phyloP scores from a whole-genome alignment of 805 yeast genomes.

The Saccharomycopsis sp. region DNA sequence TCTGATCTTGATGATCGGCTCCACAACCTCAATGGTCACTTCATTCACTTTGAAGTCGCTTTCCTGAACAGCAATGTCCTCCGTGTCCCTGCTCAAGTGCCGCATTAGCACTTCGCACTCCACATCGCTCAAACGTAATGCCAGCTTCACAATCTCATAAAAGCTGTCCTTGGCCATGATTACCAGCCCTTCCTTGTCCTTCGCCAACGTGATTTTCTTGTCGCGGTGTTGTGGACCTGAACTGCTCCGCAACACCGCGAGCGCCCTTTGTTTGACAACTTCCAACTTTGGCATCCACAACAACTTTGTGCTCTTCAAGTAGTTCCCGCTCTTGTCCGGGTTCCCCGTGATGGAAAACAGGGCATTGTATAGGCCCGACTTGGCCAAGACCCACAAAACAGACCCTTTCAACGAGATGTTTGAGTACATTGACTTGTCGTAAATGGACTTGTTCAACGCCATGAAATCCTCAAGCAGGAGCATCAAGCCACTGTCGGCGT shows the following conservation, averaged over 20 bases:
- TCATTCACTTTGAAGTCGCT: too few relatives aligned
- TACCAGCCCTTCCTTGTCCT: too few relatives aligned
- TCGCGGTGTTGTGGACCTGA: too few relatives aligned
- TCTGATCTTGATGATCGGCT: slow-evolving; percentile 14
- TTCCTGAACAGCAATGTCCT: slow-evolving; percentile 2
- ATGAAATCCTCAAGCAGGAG: slow-evolving; percentile 9
- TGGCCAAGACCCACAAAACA: slow-evolving; percentile 14
- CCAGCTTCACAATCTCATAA: too few relatives aligned
- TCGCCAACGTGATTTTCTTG: too few relatives aligned
- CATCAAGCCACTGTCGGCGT: slow-evolving; percentile 3
- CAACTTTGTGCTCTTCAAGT: slow-evolving; percentile 9
- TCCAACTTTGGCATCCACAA: slow-evolving; percentile 14
- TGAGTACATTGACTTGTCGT: slow-evolving; percentile 5
- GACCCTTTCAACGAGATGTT: slow-evolving; percentile 14
- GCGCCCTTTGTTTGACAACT: neutral
- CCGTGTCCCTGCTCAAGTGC: slow-evolving; percentile 10
- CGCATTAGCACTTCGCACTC: slow-evolving; percentile 4
- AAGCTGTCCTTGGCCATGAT: too few relatives aligned
- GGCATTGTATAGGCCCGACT: slow-evolving; percentile 11
- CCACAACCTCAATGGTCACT: slow-evolving; percentile 3
- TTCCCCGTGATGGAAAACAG: slow-evolving; percentile 6
- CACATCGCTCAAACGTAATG: too few relatives aligned
- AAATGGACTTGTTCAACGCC: slow-evolving; percentile 3
- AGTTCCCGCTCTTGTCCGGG: slow-evolving; percentile 12
- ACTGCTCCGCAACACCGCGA: too few relatives aligned